Evolutionary conservation across 352 stramenopile genomes (phyloP), one percentile per base, ranked within the genome.

Genomic region (Globisporangium irregulare): DNA sequence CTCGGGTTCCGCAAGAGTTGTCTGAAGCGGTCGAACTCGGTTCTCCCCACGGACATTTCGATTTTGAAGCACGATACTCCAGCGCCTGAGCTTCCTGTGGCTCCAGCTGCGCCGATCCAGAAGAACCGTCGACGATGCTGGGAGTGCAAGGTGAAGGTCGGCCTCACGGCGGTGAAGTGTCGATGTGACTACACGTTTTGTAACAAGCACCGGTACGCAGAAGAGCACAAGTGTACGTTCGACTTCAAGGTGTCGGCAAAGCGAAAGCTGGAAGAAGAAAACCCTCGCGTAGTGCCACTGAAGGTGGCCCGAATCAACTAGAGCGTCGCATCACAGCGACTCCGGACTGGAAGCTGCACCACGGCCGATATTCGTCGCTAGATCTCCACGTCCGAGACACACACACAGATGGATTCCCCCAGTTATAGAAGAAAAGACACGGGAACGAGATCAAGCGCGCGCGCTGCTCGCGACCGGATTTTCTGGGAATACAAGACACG

Each of bases 121-220:
- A 97, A 92, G 69, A 97, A 97, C 72, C 78, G 84, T 5, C 84
- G 90, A 34, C 85, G 89, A 41, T 98, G 92, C 79, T 97, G 90
- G 82, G 73, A 88, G 58, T 98, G 92, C 72, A 90, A 84, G 63
- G 80, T 82, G 57, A 97, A 97, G 73, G 82, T 97, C 6, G 86
- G 84, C 0, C 72, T 97, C n/a, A 88, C 90, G 0, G 92, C 90
- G 1, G 83, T 97, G 46, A 91, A 79, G 36, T 98, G 92, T 67
- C 85, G 86, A 27, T 98, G 92, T 78, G 89, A 91, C 60, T 97
- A 90, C 71, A 93, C 90, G 51, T 98, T 97, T 73, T 98, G 92
- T 69, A 84, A 82, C 62, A 88, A 89, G 62, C 92, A 98, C 69
- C 87, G 91, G 2, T 97, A 97, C 63, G 89, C 90, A 0, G 91